phyloP scores from a whole-genome alignment of 805 yeast species.

The Candida tallmaniae region DNA sequence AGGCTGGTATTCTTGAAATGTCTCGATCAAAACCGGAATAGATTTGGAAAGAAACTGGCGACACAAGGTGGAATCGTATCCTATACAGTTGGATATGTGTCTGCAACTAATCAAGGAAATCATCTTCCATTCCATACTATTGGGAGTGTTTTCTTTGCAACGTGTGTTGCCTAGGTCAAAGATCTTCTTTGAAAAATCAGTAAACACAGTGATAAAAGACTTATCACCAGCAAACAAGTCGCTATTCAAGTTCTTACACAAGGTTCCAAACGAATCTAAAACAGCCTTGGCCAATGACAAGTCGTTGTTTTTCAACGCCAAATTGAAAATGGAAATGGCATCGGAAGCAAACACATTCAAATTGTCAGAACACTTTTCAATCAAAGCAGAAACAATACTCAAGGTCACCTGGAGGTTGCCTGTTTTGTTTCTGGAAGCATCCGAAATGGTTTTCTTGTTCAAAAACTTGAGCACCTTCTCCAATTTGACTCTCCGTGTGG shows the following conservation, averaged over 20 bases:
- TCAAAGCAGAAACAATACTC: conserved; percentile 62
- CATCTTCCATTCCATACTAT: conserved; percentile 42
- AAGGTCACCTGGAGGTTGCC: conserved; percentile 86
- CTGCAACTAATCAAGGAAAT: conserved; percentile 38
- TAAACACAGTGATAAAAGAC: conserved; percentile 48
- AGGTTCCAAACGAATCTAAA: conserved; percentile 41
- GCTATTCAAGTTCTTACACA: conserved; percentile 50
- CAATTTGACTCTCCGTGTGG: conserved; percentile 81
- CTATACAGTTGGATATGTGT: conserved; percentile 35
- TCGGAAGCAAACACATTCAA: conserved; percentile 75
- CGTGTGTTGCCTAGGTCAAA: conserved; percentile 14
- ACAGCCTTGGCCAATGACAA: conserved; percentile 53
- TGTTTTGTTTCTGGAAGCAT: conserved; percentile 54
- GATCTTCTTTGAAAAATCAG: conserved; percentile 20
- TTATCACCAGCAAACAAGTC: conserved; percentile 64
- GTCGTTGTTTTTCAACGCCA: conserved; percentile 55
- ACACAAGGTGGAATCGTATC: conserved; percentile 26
- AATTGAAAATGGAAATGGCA: conserved; percentile 55
- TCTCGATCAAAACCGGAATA: conserved; percentile 35
- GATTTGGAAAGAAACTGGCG: conserved; percentile 26
- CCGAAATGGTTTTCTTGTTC: conserved; percentile 55
- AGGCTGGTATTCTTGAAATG: conserved; percentile 18
- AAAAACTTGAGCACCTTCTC: conserved; percentile 79
- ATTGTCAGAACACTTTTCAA: conserved; percentile 75
- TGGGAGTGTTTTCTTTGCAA: conserved; percentile 18